Base-by-base conservation (phyloP, 2,329 filamentous ascomycete genomes). In the Passalora sequoiae region DNA sequence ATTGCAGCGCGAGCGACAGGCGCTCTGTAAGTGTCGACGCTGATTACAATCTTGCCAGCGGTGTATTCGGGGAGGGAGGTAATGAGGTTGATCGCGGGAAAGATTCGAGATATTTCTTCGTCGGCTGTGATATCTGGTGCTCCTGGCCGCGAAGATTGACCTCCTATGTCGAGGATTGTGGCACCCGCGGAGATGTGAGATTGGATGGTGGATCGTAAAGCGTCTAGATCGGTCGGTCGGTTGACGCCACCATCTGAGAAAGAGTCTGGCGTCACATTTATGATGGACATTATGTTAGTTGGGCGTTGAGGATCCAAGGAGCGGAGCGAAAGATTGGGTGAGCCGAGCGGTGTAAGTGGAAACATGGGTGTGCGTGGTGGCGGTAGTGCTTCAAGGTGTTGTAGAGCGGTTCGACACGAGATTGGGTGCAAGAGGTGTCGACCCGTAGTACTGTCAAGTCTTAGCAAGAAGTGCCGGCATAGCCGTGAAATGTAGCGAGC, bases 201-300 rank as follows among this genome's bases (percentile, higher is more conserved):
- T 38, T 71, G 67, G 12, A 89, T 73, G 1, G 78, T 84, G 9
- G 71, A 60, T 9, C 73, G 67, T 19, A 92, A 73, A 19, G 69
- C 55, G 17, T 64, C 49, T 1, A 69, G 49, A 50, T 78, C 71
- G 4, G 50, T 60, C 17, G 70, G 59, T 31, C 69, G 67, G 63
- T 89, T 77, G 6, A 72, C 60, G 6, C 89, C 89, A 40, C 89
- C 91, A 61, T 97, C 89, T 1, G 91, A 97, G 70, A 98, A 98
- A 7, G 91, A 97, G 68, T 98, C 91, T 0, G 91, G 91, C 0
- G 92, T 97, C 40, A 94, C 70, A 66, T 98, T 98, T 33, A 97
- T 73, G 51, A 98, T 94, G 42, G 86, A 86, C 92, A 98, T 98
- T 54, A 96, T 69, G 33, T 80, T 79, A 0, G 91, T 96, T 40